phyloP scores from a whole-genome alignment of 371 early-diverging fungal species.

The Mucor velutinosus region DNA sequence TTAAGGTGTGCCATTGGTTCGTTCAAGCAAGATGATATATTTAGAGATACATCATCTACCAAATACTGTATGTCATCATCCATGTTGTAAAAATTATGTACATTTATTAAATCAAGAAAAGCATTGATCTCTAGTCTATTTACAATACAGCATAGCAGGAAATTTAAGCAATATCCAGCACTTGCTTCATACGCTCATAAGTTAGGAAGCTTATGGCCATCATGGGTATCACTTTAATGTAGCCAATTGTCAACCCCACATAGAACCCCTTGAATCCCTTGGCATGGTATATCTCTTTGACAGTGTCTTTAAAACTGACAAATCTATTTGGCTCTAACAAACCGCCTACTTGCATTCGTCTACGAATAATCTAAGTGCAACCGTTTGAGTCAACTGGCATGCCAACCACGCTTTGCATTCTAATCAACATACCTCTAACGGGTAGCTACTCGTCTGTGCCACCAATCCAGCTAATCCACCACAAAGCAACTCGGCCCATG shows the following conservation, averaged over 20 bases:
- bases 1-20: too few relatives aligned
- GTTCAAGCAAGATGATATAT: too few relatives aligned
- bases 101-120: too few relatives aligned
- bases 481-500: constrained; percentile 78
- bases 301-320: constrained; percentile 62
- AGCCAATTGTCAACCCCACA: constrained; percentile 97
- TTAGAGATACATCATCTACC: too few relatives aligned
- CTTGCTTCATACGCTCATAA: constrained; percentile 77
- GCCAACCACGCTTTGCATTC: not conserved
- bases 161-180: constrained; percentile 61
- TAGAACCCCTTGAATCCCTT: constrained; percentile 88
- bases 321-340: constrained; percentile 55
- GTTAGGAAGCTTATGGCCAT: constrained; percentile 85
- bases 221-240: constrained; percentile 94
- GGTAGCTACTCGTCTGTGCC: constrained; percentile 90
- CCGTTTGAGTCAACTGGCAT: not conserved
- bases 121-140: not conserved
- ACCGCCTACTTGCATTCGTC: constrained; percentile 91
- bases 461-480: constrained; percentile 88
- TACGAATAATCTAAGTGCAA: constrained; percentile 67
- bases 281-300: constrained; percentile 60
- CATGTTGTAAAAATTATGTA: too few relatives aligned
- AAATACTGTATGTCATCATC: too few relatives aligned
- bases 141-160: not conserved
- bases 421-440: constrained; percentile 67